Evolutionary conservation across 1,284 basidiomycete species (phyloP).

Genomic region (Coniophora puteana): DNA sequence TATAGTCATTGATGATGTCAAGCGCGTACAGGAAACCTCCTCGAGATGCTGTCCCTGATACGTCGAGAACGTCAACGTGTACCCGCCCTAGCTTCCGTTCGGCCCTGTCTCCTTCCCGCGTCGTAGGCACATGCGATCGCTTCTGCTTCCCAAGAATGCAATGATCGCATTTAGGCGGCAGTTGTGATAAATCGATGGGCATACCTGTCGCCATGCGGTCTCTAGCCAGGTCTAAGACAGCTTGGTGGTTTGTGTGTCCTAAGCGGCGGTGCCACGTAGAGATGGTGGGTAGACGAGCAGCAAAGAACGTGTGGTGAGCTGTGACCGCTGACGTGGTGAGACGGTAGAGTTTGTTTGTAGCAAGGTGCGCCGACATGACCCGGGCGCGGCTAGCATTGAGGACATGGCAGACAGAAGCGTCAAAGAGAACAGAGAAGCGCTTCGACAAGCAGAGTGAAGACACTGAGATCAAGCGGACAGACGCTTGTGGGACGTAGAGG

Average conservation of each 20-base stretch:
- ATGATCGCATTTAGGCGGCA: neutral
- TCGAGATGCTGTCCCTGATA: neutral
- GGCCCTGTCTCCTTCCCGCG: neutral
- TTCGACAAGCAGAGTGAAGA: no score
- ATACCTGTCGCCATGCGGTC: constrained; percentile 1
- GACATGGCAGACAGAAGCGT: no score
- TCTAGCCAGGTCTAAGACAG: neutral
- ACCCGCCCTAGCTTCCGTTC: neutral
- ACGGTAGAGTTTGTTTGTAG: neutral
- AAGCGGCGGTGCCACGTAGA: constrained; percentile 2
- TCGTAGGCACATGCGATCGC: constrained; percentile 1
- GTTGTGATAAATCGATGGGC: constrained; percentile 4
- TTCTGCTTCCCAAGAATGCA: constrained; percentile 15
- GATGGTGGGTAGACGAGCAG: neutral
- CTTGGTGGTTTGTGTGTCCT: constrained; percentile 1
- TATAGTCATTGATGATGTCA: constrained; percentile 2
- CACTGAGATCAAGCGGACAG: no score
- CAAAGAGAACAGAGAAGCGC: no score
- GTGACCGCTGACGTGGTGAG: neutral
- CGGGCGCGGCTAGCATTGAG: no score
- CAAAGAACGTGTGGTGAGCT: neutral
- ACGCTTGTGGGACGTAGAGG: no score
- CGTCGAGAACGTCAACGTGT: neutral
- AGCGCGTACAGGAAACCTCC: neutral
- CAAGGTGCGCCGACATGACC: neutral